Percentiles rank a stretch among this genome's conserved stretches.
Conservation (phyloP, 179 eudicot species). For the Silene coronaria region DNA sequence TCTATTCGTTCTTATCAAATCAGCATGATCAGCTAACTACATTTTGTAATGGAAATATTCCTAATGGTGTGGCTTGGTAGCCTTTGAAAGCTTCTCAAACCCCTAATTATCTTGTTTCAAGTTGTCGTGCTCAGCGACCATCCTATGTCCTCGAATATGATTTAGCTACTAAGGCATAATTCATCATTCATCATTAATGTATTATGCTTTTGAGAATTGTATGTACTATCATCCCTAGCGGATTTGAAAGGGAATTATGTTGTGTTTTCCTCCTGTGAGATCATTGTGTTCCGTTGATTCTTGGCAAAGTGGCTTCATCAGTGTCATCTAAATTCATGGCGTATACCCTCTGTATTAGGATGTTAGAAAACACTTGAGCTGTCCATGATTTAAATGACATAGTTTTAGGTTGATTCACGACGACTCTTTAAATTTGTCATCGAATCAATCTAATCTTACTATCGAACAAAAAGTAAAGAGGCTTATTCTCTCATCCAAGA, state of each 20-base stretch:
- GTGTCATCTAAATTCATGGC: background rate
- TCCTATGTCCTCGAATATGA: background rate
- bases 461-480: too few species aligned
- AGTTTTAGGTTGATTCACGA: too few species aligned
- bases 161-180: background rate
- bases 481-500: too few species aligned
- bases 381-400: too few species aligned
- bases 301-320: background rate
- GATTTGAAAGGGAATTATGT: background rate
- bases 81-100: background rate
- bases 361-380: too few species aligned
- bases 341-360: too few species aligned
- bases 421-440: too few species aligned
- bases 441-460: too few species aligned
- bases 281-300: background rate
- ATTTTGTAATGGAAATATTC: background rate
- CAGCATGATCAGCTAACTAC: constrained; percentile 23
- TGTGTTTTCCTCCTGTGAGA: background rate
- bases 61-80: background rate
- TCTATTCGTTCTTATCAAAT: constrained; percentile 64
- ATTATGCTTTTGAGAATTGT: background rate
- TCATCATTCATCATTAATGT: background rate
- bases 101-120: background rate
- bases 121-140: background rate
- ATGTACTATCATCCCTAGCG: background rate